These are phyloP conservation scores for Pythium biforme DNA, from an alignment of 352 stramenopile species.

Conservation along the genomic window DNA sequence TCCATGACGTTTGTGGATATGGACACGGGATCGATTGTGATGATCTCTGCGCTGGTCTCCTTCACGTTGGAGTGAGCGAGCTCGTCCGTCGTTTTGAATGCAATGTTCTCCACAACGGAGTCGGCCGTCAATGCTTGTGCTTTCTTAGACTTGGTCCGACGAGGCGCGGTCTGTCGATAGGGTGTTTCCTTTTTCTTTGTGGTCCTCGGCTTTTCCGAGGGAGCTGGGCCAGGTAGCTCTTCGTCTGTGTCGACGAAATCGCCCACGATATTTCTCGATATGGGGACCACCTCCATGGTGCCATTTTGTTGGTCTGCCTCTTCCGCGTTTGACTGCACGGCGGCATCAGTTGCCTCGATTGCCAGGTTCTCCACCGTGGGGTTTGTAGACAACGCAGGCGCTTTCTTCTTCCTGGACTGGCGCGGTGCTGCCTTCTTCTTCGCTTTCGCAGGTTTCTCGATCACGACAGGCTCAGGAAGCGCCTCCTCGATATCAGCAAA, in stretches of 20 bases:
- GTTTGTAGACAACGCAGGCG: not conserved
- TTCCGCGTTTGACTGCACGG: not conserved
- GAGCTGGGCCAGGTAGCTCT: too few relatives aligned
- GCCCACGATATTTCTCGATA: too few relatives aligned
- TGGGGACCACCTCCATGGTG: not conserved
- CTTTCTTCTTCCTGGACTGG: not conserved
- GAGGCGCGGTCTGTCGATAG: not conserved
- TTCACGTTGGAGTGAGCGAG: not conserved
- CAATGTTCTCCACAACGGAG: not conserved
- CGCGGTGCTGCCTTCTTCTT: not conserved
- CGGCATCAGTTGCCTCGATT: not conserved
- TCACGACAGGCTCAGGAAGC: not conserved
- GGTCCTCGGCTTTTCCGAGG: not conserved
- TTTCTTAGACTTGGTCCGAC: not conserved
- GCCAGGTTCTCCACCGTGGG: not conserved
- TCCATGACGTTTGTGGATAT: slow-evolving; percentile 10
- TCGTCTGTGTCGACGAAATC: not conserved
- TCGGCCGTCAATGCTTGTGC: not conserved
- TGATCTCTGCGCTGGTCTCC: not conserved
- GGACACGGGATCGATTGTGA: not conserved
- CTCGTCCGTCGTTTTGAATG: too few relatives aligned
- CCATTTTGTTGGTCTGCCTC: not conserved
- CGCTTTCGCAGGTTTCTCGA: not conserved
- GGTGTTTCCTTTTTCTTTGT: not conserved
- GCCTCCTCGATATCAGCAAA: slow-evolving; percentile 4